A percentile compares a stretch with the other conserved stretches of the same genome.
These are phyloP conservation scores for Monosporascus sp. DNA, from an alignment of 2,329 filamentous ascomycete genomes.

Conservation along the genomic window DNA sequence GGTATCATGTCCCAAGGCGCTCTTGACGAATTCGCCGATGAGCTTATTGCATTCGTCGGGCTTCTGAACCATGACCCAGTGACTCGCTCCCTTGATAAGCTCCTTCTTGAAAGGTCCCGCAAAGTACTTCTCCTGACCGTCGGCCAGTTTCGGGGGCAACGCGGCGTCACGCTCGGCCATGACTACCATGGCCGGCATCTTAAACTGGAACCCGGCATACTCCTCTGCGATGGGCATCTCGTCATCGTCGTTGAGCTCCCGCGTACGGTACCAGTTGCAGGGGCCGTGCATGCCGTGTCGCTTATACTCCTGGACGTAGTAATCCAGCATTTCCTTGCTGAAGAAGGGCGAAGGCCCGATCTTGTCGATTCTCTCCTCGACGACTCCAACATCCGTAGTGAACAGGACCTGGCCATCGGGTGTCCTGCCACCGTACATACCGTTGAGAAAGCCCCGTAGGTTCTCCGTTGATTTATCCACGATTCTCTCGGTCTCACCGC, in stretches of 20 bases:
- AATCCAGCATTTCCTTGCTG: constrained; percentile 65
- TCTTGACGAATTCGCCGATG: constrained; percentile 63
- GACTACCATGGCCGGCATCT: constrained; percentile 69
- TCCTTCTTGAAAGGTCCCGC: constrained; percentile 55
- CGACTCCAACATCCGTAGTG: constrained; percentile 54
- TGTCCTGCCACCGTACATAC: constrained; percentile 63
- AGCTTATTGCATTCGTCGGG: constrained; percentile 65
- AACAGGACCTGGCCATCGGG: constrained; percentile 54
- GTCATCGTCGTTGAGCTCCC: constrained; percentile 69
- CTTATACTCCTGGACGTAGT: constrained; percentile 70
- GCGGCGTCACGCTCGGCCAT: constrained; percentile 66
- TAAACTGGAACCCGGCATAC: constrained; percentile 53
- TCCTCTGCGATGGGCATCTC: constrained; percentile 60
- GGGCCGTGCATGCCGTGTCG: constrained; percentile 72
- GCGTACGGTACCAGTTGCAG: constrained; percentile 82
- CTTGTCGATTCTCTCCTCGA: constrained; percentile 57
- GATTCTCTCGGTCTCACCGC: constrained; percentile 59
- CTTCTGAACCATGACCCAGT: constrained; percentile 81
- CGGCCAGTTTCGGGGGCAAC: constrained; percentile 66
- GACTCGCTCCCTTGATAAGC: constrained; percentile 55
- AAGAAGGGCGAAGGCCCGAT: constrained; percentile 57
- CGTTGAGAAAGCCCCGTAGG: constrained; percentile 66
- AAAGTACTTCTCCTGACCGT: constrained; percentile 65
- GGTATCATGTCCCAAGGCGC: constrained; percentile 33
- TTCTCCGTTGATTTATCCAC: constrained; percentile 48